Evolutionary conservation across 495 filamentous ascomycete species (phyloP).

Genomic region (Aspergillus bertholletiae): DNA sequence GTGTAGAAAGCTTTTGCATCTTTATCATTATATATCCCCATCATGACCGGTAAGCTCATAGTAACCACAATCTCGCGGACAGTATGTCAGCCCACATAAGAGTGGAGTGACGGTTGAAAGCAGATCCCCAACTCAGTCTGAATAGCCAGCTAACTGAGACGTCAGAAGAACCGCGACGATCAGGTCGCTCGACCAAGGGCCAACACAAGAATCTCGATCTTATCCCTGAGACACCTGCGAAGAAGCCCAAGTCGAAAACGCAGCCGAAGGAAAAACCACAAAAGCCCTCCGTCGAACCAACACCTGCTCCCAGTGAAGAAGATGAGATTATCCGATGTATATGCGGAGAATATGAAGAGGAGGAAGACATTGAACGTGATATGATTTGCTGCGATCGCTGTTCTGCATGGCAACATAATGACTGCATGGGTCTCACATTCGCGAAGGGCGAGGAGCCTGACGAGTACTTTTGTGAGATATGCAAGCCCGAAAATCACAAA

Average conservation of each 20-base stretch:
- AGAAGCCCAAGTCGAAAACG: slow-evolving; percentile 61
- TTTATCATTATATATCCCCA: slow-evolving; percentile 21
- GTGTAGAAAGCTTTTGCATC: slow-evolving; percentile 31
- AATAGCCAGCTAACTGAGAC: slow-evolving; percentile 31
- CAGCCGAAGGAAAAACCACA: slow-evolving; percentile 51
- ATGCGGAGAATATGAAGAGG: slow-evolving; percentile 82
- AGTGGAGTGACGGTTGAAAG: slow-evolving; percentile 8
- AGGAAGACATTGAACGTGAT: slow-evolving; percentile 73
- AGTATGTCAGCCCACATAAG: slow-evolving; percentile 2
- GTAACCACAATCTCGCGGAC: slow-evolving; percentile 22
- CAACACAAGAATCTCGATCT: slow-evolving; percentile 83
- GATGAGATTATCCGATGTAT: slow-evolving; percentile 85
- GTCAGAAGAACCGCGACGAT: slow-evolving; percentile 84
- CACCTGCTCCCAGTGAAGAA: slow-evolving; percentile 56
- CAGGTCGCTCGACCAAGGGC: slow-evolving; percentile 91
- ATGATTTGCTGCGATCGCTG: slow-evolving; percentile 93
- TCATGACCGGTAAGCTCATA: slow-evolving; percentile 49
- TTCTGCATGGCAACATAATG: slow-evolving; percentile 92
- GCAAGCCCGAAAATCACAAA: slow-evolving; percentile 77
- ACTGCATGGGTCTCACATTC: slow-evolving; percentile 85
- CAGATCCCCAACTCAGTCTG: background rate
- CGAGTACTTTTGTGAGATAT: slow-evolving; percentile 87
- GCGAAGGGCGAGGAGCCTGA: slow-evolving; percentile 69
- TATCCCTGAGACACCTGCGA: slow-evolving; percentile 56
- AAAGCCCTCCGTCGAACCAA: slow-evolving; percentile 46